Base-by-base conservation (phyloP, 2,329 filamentous ascomycete species). In the Colletotrichum nymphaeae region DNA sequence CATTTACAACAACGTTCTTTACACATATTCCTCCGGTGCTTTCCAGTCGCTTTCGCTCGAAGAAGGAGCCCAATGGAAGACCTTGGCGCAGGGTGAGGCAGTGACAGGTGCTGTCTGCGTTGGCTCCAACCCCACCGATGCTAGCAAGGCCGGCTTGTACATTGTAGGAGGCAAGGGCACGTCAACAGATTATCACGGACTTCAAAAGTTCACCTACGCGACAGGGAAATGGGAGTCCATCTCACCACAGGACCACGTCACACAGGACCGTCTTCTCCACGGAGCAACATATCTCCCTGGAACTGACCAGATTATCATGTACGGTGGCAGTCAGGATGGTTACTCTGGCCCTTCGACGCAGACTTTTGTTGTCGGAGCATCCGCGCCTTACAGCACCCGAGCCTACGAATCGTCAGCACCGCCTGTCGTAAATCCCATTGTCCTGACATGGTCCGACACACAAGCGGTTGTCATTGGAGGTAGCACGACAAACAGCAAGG, bases 71-170 rank as follows among this genome's bases (percentile, higher is more conserved):
- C 83, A 90, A 83, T 98, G 96, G 96, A 85, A 88, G 75, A 80
- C 87, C 76, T 82, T 97, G 76, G 79, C 87, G 1, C 88, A 88
- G 80, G 94, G 94, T 62, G 88, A 92, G 74, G 85, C 91, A 22
- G 93, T 98, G 26, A 91, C 90, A 1, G 94, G 93, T 58, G 94
- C 90, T 53, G 90, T 91, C 7, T 98, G 96, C 82, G 93, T 97
- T 26, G 92, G 91, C 68, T 92, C 91, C 49, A 89, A 88, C 28
- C 88, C 92, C 26, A 88, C 87, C 24, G 87, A 93, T 75, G 80
- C 87, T 22, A 84, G 86, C 53, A 84, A 89, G 64, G 87, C 92
- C 5, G 93, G 89, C 30, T 87, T 98, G 35, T 98, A 93, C 80
- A 88, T 98, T 59, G 91, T 98, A 49, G 96, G 96, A 77, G 96